phyloP scores from a whole-genome alignment of 495 filamentous ascomycete species.

The Tuber microsphaerosporum region DNA sequence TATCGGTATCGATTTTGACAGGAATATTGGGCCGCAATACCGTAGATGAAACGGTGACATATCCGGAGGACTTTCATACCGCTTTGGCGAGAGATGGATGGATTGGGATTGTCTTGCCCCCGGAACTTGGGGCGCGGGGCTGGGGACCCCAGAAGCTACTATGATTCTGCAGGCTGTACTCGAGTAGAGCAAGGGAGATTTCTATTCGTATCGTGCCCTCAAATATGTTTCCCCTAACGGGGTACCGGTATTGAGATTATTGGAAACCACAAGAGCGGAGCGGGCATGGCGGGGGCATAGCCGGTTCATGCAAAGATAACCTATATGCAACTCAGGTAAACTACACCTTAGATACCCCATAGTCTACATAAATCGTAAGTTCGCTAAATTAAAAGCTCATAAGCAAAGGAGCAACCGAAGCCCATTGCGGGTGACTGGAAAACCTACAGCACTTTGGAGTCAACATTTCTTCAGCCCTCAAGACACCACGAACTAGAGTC shows the following conservation, averaged over 20 bases:
- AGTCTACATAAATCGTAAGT: neutral
- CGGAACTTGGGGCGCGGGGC: slow-evolving; percentile 61
- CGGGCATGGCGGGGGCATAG: slow-evolving; percentile 71
- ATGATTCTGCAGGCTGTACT: slow-evolving; percentile 86
- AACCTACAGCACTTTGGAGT: slow-evolving; percentile 58
- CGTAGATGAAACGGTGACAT: slow-evolving; percentile 59
- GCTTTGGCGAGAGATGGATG: slow-evolving; percentile 72
- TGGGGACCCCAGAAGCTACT: slow-evolving; percentile 74
- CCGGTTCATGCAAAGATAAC: slow-evolving; percentile 59
- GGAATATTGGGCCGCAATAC: slow-evolving; percentile 65
- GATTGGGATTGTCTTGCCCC: slow-evolving; percentile 71
- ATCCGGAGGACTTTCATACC: slow-evolving; percentile 67
- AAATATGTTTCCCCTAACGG: neutral
- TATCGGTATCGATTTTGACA: slow-evolving; percentile 21
- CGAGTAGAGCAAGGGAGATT: slow-evolving; percentile 51
- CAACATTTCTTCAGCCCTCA: slow-evolving; percentile 1
- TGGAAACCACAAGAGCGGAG: slow-evolving; percentile 49
- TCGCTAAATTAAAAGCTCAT: slow-evolving; percentile 47
- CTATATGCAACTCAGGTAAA: slow-evolving; percentile 15
- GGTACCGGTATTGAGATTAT: neutral
- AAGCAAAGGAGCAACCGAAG: slow-evolving; percentile 59
- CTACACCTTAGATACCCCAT: neutral
- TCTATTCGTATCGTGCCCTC: neutral
- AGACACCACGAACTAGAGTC: neutral
- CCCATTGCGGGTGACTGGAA: slow-evolving; percentile 63